Conservation (phyloP, 768 basidiomycete genomes). For the Kwoniella botswanensis region DNA sequence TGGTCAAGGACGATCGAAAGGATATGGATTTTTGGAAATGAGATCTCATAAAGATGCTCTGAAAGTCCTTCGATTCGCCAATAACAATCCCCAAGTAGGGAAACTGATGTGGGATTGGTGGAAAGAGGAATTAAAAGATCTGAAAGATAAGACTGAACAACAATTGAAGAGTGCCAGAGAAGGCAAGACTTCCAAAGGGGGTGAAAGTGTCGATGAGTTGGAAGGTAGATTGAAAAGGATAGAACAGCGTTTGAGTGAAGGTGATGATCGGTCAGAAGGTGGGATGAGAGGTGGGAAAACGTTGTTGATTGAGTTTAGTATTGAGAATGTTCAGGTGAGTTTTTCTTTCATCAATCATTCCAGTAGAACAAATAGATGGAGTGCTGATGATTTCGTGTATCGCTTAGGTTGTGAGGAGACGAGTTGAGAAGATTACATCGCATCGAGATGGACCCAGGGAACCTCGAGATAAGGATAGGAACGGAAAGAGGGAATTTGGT, state of each 20-base stretch:
- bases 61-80: slow-evolving; percentile 89
- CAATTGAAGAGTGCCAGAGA: slow-evolving; percentile 57
- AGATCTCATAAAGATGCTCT: slow-evolving; percentile 84
- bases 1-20: slow-evolving; percentile 84
- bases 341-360: not conserved
- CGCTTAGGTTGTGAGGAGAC: slow-evolving; percentile 68
- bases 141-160: slow-evolving; percentile 53
- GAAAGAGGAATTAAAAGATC: slow-evolving; percentile 69
- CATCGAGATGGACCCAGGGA: slow-evolving; percentile 31
- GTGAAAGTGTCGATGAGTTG: slow-evolving; percentile 59
- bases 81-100: slow-evolving; percentile 76
- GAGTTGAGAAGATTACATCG: slow-evolving; percentile 62
- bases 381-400: not conserved
- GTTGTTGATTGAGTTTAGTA: slow-evolving; percentile 92
- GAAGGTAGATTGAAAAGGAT: slow-evolving; percentile 67
- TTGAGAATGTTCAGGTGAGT: slow-evolving; percentile 82
- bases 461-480: slow-evolving; percentile 11
- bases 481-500: slow-evolving; percentile 7
- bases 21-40: slow-evolving; percentile 96
- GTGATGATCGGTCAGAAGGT: slow-evolving; percentile 43
- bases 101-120: slow-evolving; percentile 79
- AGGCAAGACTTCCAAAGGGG: slow-evolving; percentile 55
- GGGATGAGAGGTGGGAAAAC: slow-evolving; percentile 61
- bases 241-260: slow-evolving; percentile 64
- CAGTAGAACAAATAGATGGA: too few relatives aligned